Base-by-base conservation (phyloP, 495 filamentous ascomycete species). In the Baudoinia panamericana region DNA sequence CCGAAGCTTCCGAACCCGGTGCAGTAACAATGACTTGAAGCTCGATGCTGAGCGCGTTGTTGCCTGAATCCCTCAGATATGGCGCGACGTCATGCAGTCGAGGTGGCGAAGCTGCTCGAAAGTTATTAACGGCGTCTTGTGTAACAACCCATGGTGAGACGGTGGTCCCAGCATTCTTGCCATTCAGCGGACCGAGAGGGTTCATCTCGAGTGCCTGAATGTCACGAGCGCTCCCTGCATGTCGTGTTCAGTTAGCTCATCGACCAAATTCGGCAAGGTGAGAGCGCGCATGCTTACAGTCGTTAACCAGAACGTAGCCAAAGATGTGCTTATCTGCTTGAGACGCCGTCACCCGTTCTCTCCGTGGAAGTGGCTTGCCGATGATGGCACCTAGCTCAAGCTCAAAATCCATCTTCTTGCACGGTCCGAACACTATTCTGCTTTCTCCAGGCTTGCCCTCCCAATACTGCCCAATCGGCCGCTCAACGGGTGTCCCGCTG, bases 261-360 rank as follows among this genome's bases (percentile, higher is more conserved):
- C n/a, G n/a, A n/a, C n/a, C n/a, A n/a, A n/a, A n/a, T n/a, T n/a
- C n/a, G n/a, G n/a, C n/a, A n/a, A n/a, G n/a, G n/a, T n/a, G n/a
- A n/a, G n/a, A n/a, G n/a, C n/a, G n/a, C n/a, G n/a, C n/a, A n/a
- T n/a, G n/a, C n/a, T n/a, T n/a, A n/a, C 86, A 94, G 60, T 94
- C 86, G 57, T 94, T 94, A 62, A 93, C 68, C 18, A 94, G 65
- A 3, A 93, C 84, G 29, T 82, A 69, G 7, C 86, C 86, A 59
- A 93, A 93, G 28, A 94, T 75, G 50, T 75, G 66, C 27, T 86
- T 72, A 37, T 78, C 76, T 0, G 86, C 84, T 18, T 80, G 55
- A 25, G 73, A 55, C 11, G 85, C 50, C 15, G 29, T 13, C 0
- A 58, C 30, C 7, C 32, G 26, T 16, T 39, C 27, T 3, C 53